Evolutionary conservation across 2,329 filamentous ascomycete genomes (phyloP), one percentile per base, ranked within the genome.

Genomic region (Cladosporium sp.): DNA sequence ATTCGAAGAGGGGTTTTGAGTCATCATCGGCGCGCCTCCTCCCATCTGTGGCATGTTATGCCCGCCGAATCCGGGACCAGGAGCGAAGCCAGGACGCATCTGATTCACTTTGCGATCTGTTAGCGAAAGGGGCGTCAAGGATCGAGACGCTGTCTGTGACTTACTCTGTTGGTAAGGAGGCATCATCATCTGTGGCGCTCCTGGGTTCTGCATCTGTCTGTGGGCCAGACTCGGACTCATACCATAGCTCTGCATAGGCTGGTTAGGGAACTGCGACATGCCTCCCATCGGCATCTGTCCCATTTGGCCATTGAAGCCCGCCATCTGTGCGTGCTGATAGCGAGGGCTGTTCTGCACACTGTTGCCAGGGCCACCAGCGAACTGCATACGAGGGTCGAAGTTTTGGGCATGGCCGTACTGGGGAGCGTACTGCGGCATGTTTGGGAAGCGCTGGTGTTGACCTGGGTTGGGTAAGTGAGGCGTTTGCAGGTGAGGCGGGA

Each of bases 261-360:
- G 90, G 49, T 85, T 87, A 74, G 90, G 93, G 16, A 86, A 85
- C 70, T 92, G 84, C 74, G 71, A 70, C 69, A 75, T 73, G 39
- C 39, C 39, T 23, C 39, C 39, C 51, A 54, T 54, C 73, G 70
- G 70, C 71, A 76, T 74, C 16, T 68, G 71, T 32, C 71, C 71
- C 70, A 76, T 75, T 26, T 76, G 89, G 25, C 86, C 85, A 13
- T 53, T 53, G 68, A 89, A 88, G 57, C 76, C 79, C 18, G 77
- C 76, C 49, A 79, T 77, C 69, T 80, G 77, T 2, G 76, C 76
- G 58, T 89, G 88, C 62, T 85, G 86, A 81, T 91, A 88, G 14
- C 93, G 88, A 58, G 94, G 93, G 18, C 93, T 97, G 10, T 91
- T 90, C 76, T 92, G 95, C 2, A 83, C 78, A 2, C 92, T 92